phyloP scores from a whole-genome alignment of 805 yeast genomes.

The Lachancea mirantina region DNA sequence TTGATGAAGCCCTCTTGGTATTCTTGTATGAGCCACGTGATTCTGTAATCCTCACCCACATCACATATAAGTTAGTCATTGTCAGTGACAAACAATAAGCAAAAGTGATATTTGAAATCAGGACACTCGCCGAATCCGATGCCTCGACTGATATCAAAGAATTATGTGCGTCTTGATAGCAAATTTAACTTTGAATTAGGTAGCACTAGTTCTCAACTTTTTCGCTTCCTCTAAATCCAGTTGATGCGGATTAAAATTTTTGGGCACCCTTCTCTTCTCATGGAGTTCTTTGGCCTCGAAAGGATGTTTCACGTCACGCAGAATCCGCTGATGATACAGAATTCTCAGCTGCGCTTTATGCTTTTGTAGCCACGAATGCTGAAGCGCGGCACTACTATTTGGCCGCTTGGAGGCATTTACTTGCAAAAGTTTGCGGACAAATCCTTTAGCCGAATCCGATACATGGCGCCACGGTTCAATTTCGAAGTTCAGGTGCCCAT shows the following conservation, averaged over 20 bases:
- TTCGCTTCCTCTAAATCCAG: too few species aligned
- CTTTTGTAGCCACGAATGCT: constrained; percentile 42
- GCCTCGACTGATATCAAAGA: too few species aligned
- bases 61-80: too few species aligned
- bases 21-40: too few species aligned
- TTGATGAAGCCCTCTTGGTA: too few species aligned
- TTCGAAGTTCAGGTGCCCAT: constrained; percentile 36
- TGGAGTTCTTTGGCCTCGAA: constrained; percentile 1
- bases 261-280: constrained; percentile 25
- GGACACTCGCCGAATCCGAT: too few species aligned
- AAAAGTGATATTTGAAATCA: too few species aligned
- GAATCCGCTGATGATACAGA: constrained; percentile 32
- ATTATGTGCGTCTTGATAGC: too few species aligned
- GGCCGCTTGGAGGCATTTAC: constrained; percentile 35
- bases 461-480: constrained; percentile 38
- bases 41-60: too few species aligned
- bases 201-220: too few species aligned
- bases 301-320: constrained; percentile 6
- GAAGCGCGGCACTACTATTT: constrained; percentile 35
- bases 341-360: constrained; percentile 32
- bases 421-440: constrained; percentile 36
- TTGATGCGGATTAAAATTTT: constrained; percentile 15
- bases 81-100: too few species aligned
- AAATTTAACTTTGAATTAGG: too few species aligned
- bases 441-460: constrained; percentile 38